These are phyloP conservation scores for Neonothopanus nambi DNA, from an alignment of 1,284 basidiomycete genomes.

Conservation along the genomic window DNA sequence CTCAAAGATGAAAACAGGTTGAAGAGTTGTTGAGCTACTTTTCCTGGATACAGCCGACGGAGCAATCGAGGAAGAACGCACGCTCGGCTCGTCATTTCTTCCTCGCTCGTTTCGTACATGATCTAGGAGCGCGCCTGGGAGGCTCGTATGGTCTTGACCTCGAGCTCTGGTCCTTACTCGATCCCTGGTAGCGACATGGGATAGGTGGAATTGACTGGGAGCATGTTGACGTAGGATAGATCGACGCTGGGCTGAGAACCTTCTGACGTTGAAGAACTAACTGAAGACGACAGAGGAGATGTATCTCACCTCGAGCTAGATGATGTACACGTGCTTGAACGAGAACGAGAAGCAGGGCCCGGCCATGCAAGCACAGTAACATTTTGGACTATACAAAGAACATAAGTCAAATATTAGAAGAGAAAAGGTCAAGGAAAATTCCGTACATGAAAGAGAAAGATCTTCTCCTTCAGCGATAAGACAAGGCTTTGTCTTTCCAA, in stretches of 20 bases:
- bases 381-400: slow-evolving; percentile 36
- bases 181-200: slow-evolving; percentile 33
- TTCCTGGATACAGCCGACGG: slow-evolving; percentile 32
- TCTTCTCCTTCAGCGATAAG: slow-evolving; percentile 69
- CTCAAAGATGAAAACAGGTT: slow-evolving; percentile 57
- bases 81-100: slow-evolving; percentile 58
- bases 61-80: slow-evolving; percentile 19
- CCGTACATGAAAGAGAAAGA: slow-evolving; percentile 51
- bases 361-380: slow-evolving; percentile 62
- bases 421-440: slow-evolving; percentile 15
- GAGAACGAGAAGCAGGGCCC: slow-evolving; percentile 49
- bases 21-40: slow-evolving; percentile 35
- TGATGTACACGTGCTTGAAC: slow-evolving; percentile 65
- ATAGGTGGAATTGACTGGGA: slow-evolving; percentile 43
- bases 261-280: slow-evolving; percentile 66
- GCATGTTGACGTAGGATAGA: slow-evolving; percentile 54
- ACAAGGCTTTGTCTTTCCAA: slow-evolving; percentile 64
- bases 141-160: slow-evolving; percentile 64
- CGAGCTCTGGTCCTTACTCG: slow-evolving; percentile 48
- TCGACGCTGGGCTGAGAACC: slow-evolving; percentile 78
- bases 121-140: slow-evolving; percentile 63
- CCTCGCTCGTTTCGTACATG: slow-evolving; percentile 78
- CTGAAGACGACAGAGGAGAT: slow-evolving; percentile 65
- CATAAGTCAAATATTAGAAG: background rate
- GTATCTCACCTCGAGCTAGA: slow-evolving; percentile 67